Conservation (phyloP, 208 protist genomes). For the Entamoeba invadens region DNA sequence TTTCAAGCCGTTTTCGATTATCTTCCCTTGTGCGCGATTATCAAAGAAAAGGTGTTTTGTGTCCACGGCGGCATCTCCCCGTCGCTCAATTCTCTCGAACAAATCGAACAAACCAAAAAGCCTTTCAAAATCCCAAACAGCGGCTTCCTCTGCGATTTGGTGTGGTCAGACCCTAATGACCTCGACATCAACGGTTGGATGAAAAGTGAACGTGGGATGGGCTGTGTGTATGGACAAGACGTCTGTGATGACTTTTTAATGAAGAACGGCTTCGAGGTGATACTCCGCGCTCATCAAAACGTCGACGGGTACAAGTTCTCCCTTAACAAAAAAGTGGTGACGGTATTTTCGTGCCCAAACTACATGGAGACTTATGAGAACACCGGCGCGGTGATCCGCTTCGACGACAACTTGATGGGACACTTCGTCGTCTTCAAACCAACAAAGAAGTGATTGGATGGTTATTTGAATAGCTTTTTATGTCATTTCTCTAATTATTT, state of each 20-base stretch:
- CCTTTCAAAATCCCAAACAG: slow-evolving; percentile 31
- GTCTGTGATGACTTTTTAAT: neutral
- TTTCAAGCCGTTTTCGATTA: slow-evolving; percentile 8
- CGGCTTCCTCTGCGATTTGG: slow-evolving; percentile 32
- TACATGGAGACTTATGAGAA: neutral
- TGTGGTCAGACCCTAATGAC: slow-evolving; percentile 34
- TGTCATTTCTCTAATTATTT: too few species aligned
- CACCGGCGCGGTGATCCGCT: neutral
- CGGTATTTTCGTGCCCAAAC: neutral
- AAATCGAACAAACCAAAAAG: slow-evolving; percentile 25
- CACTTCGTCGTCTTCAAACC: neutral
- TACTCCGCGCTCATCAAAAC: neutral
- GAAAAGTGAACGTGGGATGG: neutral
- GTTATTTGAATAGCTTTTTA: too few species aligned
- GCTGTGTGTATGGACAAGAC: slow-evolving; percentile 14
- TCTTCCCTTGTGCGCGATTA: slow-evolving; percentile 15
- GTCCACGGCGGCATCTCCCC: slow-evolving; percentile 77
- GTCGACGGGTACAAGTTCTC: neutral
- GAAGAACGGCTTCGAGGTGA: neutral
- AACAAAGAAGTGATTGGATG: neutral
- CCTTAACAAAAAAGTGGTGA: neutral
- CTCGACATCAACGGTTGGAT: neutral
- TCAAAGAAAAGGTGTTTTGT: slow-evolving; percentile 34
- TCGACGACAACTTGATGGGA: neutral
- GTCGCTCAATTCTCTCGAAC: slow-evolving; percentile 50